Conservation (phyloP, 192 early-diverging fungal genomes). For the Umbelopsis sp. region DNA sequence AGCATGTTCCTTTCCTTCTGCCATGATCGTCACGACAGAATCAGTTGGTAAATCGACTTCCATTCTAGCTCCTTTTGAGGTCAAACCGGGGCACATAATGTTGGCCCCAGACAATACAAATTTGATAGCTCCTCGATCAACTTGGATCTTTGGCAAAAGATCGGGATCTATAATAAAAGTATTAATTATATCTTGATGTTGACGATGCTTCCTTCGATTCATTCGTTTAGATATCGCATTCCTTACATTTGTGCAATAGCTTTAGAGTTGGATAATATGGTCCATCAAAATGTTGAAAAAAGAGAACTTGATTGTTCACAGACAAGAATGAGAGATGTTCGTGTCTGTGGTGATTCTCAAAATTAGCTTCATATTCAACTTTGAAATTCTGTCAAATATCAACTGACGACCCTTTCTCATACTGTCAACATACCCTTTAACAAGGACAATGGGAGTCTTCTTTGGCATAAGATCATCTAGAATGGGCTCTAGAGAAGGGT, state of each 20-base stretch:
- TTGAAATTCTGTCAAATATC: not conserved
- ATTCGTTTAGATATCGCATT: not conserved
- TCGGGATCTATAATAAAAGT: constrained; percentile 66
- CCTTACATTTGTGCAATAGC: constrained; percentile 87
- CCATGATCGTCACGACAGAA: constrained; percentile 83
- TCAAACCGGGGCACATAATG: constrained; percentile 99
- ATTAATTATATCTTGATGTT: not conserved
- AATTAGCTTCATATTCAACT: not conserved
- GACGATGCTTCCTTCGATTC: not conserved
- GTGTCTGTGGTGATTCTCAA: constrained; percentile 53
- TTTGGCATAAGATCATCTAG: constrained; percentile 97
- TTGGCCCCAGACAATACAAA: constrained; percentile 95
- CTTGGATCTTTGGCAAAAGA: constrained; percentile 88
- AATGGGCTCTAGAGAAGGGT: constrained; percentile 81
- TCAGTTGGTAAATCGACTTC: constrained; percentile 68
- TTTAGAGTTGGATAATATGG: constrained; percentile 84
- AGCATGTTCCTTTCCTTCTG: constrained; percentile 96
- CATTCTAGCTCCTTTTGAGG: constrained; percentile 88
- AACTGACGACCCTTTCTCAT: no score
- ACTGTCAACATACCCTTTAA: constrained; percentile 76
- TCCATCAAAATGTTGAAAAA: constrained; percentile 96
- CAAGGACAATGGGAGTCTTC: constrained; percentile 81
- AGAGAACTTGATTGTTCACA: constrained; percentile 83
- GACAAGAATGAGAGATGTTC: constrained; percentile 86
- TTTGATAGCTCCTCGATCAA: constrained; percentile 97